These are phyloP conservation scores for Aspergillus fijiensis DNA, from an alignment of 2,329 filamentous ascomycete genomes.

Conservation along the genomic window DNA sequence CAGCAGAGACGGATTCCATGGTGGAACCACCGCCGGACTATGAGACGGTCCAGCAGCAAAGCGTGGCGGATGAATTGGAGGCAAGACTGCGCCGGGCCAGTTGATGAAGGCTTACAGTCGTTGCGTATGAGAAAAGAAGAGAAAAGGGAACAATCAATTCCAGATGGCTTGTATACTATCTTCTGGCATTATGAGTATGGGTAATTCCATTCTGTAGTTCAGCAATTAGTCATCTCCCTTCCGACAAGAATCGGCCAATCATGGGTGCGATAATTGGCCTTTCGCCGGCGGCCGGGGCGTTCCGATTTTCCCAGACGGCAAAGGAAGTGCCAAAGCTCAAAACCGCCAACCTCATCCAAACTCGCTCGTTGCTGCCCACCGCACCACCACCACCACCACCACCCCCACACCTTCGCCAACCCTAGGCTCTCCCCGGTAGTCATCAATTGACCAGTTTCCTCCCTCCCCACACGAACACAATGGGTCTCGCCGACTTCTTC, in stretches of 20 bases:
- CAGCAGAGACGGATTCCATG: constrained; percentile 38
- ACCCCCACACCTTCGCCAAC: constrained; percentile 12
- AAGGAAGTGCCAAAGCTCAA: constrained; percentile 28
- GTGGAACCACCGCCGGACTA: constrained; percentile 86
- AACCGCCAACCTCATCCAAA: constrained; percentile 37
- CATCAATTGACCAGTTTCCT: constrained; percentile 38
- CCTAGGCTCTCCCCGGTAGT: constrained; percentile 25
- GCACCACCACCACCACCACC: constrained; percentile 15
- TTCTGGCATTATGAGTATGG: constrained; percentile 1
- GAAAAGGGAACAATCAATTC: neutral
- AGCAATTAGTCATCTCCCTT: constrained; percentile 7
- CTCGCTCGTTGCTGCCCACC: constrained; percentile 29
- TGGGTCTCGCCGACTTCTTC: constrained; percentile 66
- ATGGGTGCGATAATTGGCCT: constrained; percentile 40
- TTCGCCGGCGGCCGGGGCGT: constrained; percentile 40
- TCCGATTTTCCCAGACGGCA: constrained; percentile 43
- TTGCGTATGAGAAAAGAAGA: neutral
- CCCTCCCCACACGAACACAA: constrained; percentile 38
- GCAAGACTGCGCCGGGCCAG: constrained; percentile 46
- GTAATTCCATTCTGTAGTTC: neutral
- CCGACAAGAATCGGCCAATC: constrained; percentile 34
- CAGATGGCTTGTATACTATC: constrained; percentile 1
- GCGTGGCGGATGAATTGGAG: constrained; percentile 72
- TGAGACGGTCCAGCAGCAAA: constrained; percentile 83
- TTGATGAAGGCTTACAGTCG: constrained; percentile 15